Conservation (phyloP, 164 flowering plant species). For the Annona squamosa region DNA sequence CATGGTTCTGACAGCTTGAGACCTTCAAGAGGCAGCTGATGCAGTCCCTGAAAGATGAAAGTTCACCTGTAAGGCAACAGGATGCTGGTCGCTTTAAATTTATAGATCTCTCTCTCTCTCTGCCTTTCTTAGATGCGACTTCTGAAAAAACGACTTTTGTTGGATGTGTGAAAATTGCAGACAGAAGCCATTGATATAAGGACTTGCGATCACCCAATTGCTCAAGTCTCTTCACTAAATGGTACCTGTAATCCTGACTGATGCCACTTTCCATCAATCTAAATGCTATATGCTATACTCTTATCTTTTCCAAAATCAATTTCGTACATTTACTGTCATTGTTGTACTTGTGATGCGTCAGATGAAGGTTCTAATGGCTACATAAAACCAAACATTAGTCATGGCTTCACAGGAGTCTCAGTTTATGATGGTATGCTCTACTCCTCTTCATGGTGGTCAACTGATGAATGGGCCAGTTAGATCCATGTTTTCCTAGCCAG, state of each 20-base stretch:
- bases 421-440: conserved; percentile 44
- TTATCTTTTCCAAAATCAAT: no score
- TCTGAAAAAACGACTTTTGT: no score
- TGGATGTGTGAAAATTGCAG: conserved; percentile 14
- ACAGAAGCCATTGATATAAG: conserved; percentile 80
- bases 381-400: conserved; percentile 20
- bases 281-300: not conserved
- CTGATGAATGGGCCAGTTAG: not conserved
- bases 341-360: conserved; percentile 8
- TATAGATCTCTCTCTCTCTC: not conserved
- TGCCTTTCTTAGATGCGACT: not conserved
- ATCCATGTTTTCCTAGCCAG: not conserved
- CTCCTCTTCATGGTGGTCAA: conserved; percentile 1
- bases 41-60: conserved; percentile 83
- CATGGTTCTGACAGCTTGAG: conserved; percentile 58
- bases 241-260: conserved; percentile 32
- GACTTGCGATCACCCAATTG: conserved; percentile 69
- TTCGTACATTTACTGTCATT: not conserved
- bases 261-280: not conserved
- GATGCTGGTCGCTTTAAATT: not conserved
- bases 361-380: conserved; percentile 54
- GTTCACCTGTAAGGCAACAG: conserved; percentile 49
- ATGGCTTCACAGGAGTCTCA: conserved; percentile 31
- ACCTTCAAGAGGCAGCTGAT: conserved; percentile 87
- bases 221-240: conserved; percentile 37